Evolutionary conservation across 169 alveolate species (phyloP).

Genomic region (Perkinsus marinus): DNA sequence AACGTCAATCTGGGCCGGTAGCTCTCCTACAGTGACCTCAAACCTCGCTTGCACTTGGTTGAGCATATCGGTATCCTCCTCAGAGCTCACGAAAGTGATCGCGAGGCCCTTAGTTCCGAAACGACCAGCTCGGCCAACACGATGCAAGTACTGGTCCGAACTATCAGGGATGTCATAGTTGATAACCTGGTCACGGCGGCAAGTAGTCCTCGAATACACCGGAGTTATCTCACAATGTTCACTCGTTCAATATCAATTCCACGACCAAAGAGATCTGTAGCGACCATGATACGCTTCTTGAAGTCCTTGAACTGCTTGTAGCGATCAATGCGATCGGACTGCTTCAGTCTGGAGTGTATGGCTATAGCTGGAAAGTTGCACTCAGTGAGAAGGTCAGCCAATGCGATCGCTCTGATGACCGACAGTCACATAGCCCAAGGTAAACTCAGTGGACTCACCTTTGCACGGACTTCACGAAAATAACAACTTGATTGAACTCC

Average conservation of each 20-base stretch:
- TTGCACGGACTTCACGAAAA: conserved; percentile 85
- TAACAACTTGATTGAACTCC: conserved; percentile 93
- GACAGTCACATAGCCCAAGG: too few species aligned
- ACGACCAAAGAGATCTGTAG: conserved; percentile 99
- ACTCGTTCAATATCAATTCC: conserved; percentile 99
- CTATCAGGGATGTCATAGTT: conserved; percentile 95
- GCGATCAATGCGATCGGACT: conserved; percentile 78
- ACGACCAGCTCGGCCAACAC: conserved; percentile 99
- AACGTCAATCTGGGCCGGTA: conserved; percentile 85
- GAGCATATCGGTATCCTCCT: conserved; percentile 82
- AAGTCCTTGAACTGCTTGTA: conserved; percentile 91
- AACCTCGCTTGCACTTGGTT: conserved; percentile 91
- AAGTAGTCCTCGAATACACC: neutral
- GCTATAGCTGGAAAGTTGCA: conserved; percentile 99
- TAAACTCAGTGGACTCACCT: too few species aligned
- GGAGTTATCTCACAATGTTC: conserved; percentile 71
- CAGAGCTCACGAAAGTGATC: conserved; percentile 77
- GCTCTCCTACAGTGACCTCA: conserved; percentile 89
- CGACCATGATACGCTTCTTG: conserved; percentile 94
- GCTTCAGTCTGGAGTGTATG: conserved; percentile 86
- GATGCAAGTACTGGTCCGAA: conserved; percentile 64
- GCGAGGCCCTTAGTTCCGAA: conserved; percentile 99
- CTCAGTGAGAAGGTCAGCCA: conserved; percentile 83
- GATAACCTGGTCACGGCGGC: conserved; percentile 34
- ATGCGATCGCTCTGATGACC: conserved; percentile 80